A percentile compares a stretch with the other conserved stretches of the same genome.
Evolutionary conservation across 108 stramenopile species (phyloP).

Genomic region (Schizochytrium sp.): DNA sequence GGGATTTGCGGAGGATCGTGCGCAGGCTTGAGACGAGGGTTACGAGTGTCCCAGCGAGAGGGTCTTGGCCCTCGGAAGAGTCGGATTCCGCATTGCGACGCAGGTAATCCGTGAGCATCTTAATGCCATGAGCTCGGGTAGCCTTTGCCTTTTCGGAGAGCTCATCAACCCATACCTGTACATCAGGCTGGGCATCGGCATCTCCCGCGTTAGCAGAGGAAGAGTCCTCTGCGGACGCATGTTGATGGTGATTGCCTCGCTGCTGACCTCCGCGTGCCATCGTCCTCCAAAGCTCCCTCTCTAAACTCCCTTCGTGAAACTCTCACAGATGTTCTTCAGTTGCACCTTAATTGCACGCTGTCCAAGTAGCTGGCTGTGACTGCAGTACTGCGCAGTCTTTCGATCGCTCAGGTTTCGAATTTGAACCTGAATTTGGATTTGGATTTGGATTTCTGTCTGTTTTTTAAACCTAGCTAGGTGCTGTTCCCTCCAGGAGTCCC

Average conservation of each 20-base stretch:
- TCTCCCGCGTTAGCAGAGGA: not conserved
- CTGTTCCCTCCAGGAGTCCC: no score
- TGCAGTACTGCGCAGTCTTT: no score
- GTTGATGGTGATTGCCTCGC: not conserved
- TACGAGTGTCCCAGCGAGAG: constrained; percentile 18
- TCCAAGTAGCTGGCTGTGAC: no score
- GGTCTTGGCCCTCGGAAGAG: not conserved
- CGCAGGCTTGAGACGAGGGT: not conserved
- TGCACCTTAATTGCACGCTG: no score
- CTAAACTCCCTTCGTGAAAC: no score
- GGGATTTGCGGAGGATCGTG: not conserved
- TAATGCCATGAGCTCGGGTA: not conserved
- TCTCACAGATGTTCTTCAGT: no score
- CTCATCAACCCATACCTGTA: constrained; percentile 24
- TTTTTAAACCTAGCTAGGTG: no score
- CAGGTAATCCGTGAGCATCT: constrained; percentile 8
- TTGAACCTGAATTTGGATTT: no score
- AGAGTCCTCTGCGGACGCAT: not conserved
- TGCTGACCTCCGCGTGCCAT: constrained; percentile 15
- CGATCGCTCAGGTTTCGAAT: no score
- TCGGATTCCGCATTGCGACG: not conserved
- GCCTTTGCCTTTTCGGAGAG: constrained; percentile 52
- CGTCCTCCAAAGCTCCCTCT: no score
- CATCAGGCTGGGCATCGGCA: not conserved
- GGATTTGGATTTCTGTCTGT: no score